Evolutionary conservation across 2,329 filamentous ascomycete species (phyloP), one percentile per base, ranked within the genome.

Genomic region (Pseudocercospora crystallina): DNA sequence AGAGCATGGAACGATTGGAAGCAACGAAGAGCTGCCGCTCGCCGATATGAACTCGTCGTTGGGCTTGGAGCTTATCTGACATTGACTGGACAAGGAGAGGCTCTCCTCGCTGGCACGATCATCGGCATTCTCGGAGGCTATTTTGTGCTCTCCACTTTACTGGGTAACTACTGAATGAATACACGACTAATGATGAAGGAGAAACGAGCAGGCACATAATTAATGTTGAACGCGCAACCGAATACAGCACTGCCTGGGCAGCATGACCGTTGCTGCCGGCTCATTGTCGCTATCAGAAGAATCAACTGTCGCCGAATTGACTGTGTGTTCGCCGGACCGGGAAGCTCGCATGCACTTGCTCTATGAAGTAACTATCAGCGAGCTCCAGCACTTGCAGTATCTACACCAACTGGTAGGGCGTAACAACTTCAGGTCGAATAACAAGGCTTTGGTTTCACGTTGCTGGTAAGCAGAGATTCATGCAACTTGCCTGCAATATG

Each of bases 11-110:
- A 71, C 14, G 66, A 76, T 33, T 87, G 83, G 83, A 76, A 72
- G 61, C 61, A 69, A 30, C 74, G 75, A 59, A 72, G 82, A 51
- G 73, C 74, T 15, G 68, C 70, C 37, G 84, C 83, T 8, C 75
- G 83, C 48, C 72, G 70, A 36, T 78, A 78, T 57, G 85, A 88
- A 65, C 38, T 86, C 20, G 61, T 80, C 15, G 78, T 85, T 2
- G 85, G 85, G 9, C 68, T 79, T 37, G 60, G 76, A 13, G 78
- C 81, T 9, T 83, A 84, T 63, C 64, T 85, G 26, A 71, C 63
- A 1, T 54, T 75, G 59, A 78, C 76, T 7, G 70, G 69, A 63
- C 73, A 76, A 62, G 76, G 76, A 26, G 68, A 72, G 47, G 66
- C 67, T 9, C 61, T 76, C 38, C 52, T 69, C 26, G 50, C 57